A percentile compares a stretch with the other conserved stretches of the same genome.
These are phyloP conservation scores for Geosmithia putterillii DNA, from an alignment of 2,329 filamentous ascomycete genomes.

Conservation along the genomic window DNA sequence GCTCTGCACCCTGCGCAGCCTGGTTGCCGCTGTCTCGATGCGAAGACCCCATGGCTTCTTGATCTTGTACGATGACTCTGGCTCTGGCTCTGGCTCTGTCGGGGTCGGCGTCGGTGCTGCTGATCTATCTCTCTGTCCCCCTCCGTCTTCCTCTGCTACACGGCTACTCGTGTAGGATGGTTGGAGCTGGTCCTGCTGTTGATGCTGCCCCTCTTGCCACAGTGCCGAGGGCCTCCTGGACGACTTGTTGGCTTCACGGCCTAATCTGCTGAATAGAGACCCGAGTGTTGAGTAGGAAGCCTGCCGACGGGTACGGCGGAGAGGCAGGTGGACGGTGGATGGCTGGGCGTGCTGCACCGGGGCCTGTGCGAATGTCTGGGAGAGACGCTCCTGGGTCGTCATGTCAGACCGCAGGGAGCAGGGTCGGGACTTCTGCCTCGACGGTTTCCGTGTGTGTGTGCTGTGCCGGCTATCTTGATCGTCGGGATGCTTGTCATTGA, in stretches of 20 bases:
- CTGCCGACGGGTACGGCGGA: background rate
- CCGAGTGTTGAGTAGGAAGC: background rate
- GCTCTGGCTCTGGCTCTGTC: background rate
- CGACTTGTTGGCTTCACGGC: too few relatives aligned
- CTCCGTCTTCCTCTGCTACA: too few relatives aligned
- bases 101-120: background rate
- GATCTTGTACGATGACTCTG: background rate
- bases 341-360: background rate
- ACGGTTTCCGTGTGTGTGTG: background rate
- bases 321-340: background rate
- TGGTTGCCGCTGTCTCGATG: background rate
- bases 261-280: background rate
- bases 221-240: too few relatives aligned
- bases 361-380: background rate
- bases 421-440: background rate
- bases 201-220: too few relatives aligned
- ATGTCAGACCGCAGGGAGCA: constrained; percentile 1
- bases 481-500: background rate
- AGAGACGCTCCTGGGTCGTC: constrained; percentile 1
- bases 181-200: too few relatives aligned
- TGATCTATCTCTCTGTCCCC: background rate
- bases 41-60: constrained; percentile 1
- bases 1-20: constrained; percentile 1
- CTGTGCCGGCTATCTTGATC: background rate
- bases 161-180: too few relatives aligned